These are phyloP conservation scores for Aspergillus indologenus DNA, from an alignment of 495 filamentous ascomycete genomes.

Conservation along the genomic window DNA sequence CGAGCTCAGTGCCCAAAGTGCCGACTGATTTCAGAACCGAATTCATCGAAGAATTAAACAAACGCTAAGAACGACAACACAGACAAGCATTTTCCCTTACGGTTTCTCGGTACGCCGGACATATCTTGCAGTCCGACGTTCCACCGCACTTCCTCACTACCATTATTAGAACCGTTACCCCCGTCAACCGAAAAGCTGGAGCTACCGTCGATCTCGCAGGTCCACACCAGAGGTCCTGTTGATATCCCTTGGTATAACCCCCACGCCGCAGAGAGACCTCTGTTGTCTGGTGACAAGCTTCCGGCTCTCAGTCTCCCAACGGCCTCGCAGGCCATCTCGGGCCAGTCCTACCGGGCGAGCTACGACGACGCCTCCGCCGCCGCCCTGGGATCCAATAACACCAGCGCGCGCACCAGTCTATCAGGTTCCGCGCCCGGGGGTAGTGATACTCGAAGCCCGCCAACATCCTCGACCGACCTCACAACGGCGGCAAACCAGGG, in stretches of 20 bases:
- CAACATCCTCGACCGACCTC: slow-evolving; percentile 33
- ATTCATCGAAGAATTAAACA: slow-evolving; percentile 7
- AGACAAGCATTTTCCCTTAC: slow-evolving; percentile 20
- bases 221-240: slow-evolving; percentile 82
- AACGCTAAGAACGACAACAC: neutral
- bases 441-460: slow-evolving; percentile 36
- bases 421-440: slow-evolving; percentile 33
- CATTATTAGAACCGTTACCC: slow-evolving; percentile 38
- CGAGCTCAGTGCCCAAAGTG: neutral
- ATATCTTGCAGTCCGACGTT: slow-evolving; percentile 27
- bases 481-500: slow-evolving; percentile 32
- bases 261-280: slow-evolving; percentile 64
- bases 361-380: slow-evolving; percentile 35
- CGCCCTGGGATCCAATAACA: slow-evolving; percentile 26
- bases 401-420: slow-evolving; percentile 39
- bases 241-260: slow-evolving; percentile 76
- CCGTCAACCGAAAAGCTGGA: slow-evolving; percentile 93
- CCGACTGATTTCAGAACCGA: neutral
- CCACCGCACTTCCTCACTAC: slow-evolving; percentile 13
- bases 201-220: slow-evolving; percentile 89
- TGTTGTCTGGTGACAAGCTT: slow-evolving; percentile 71
- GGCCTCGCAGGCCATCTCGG: slow-evolving; percentile 58
- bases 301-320: slow-evolving; percentile 74
- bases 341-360: slow-evolving; percentile 51
- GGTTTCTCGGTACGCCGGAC: slow-evolving; percentile 28